Evolutionary conservation across 306 rosid genomes (phyloP), one percentile per base, ranked within the genome.

Genomic region (Lablab purpureus): DNA sequence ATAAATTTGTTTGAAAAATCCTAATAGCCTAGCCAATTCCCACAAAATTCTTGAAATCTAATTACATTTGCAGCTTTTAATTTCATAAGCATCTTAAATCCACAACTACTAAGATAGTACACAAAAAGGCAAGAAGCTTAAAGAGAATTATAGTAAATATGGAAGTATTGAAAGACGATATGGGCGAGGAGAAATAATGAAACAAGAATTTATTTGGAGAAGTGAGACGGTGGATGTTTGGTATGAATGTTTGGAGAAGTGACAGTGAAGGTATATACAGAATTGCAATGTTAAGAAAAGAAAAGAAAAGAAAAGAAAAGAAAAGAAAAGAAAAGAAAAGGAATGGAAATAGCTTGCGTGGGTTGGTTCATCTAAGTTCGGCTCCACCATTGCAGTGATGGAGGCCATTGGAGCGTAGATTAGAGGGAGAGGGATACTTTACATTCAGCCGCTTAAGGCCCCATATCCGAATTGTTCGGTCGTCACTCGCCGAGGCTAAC

Each of bases 401-500:
- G 87, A 82, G 27, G 77, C 98, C 98, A 78, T 93, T 93, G 91
- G 87, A 73, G 84, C 80, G 80, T 18, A 77, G 86, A 78, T 88
- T 87, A 60, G 78, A 89, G 80, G 78, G 89, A 60, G 78, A 89
- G 80, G 78, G 89, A 77, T 66, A 80, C 78, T 93, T 93, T 58
- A 79, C 84, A 55, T 82, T 85, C 73, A 85, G 89, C 74, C 88
- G 86, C 19, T 88, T 88, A 41, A 96, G 64, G 70, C 99, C 99
- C 99, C 99, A 96, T 82, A 93, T 96, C 80, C 97, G 82, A 62
- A 96, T 85, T 12, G 99, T 93, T 10, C 92, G 85, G 82, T 96
- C 99, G 77, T 96, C 99, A 60, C 99, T 96, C 58, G 94, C 97
- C 7, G 98, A 96, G 82, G 99, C 99, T 67, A 96, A 79, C 98